phyloP scores from a whole-genome alignment of 768 basidiomycete genomes.

The Suillus subalutaceus region DNA sequence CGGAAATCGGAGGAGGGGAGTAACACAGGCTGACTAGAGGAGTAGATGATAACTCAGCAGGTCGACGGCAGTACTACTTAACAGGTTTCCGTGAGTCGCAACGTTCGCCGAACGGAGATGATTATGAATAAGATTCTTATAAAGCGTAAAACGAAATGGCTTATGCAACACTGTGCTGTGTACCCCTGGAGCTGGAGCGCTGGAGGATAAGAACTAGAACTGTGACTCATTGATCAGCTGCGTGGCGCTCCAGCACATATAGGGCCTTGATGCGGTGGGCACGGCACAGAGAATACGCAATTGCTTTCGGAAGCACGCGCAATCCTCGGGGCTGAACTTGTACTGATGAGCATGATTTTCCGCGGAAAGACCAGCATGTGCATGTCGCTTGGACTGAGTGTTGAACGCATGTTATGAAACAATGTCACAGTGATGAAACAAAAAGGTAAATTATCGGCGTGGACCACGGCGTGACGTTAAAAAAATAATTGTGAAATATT shows the following conservation, averaged over 20 bases:
- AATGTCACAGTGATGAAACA: neutral
- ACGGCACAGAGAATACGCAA: neutral
- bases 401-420: too few species aligned
- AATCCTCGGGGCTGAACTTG: too few species aligned
- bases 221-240: conserved; percentile 4
- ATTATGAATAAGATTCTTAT: neutral
- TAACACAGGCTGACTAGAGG: neutral
- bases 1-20: neutral
- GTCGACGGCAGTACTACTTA: neutral
- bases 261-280: neutral
- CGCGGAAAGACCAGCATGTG: neutral
- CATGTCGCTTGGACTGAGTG: neutral
- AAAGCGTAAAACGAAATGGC: neutral
- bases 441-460: neutral
- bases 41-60: neutral
- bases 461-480: neutral
- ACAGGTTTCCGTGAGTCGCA: neutral
- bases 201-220: neutral
- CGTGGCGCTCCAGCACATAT: neutral
- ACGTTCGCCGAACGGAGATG: neutral
- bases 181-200: too few species aligned
- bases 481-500: conserved; percentile 2
- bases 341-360: neutral
- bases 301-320: too few species aligned
- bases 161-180: too few species aligned